phyloP scores from a whole-genome alignment of 768 basidiomycete species.

The Suillus ampliporus region DNA sequence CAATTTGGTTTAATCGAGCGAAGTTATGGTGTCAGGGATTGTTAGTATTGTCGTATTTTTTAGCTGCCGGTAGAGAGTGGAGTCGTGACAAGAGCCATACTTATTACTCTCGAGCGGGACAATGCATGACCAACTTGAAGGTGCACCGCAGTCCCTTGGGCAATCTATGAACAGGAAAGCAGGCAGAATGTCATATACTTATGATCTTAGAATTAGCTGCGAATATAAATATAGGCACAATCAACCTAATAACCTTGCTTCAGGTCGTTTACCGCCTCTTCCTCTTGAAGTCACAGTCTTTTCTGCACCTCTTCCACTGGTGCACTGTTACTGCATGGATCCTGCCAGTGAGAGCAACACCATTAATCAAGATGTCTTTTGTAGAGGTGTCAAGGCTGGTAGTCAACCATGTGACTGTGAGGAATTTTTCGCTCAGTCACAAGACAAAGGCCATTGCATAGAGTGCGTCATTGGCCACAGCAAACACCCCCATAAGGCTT shows the following conservation, averaged over 20 bases:
- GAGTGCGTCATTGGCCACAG: neutral
- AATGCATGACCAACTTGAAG: too few relatives aligned
- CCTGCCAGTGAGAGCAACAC: neutral
- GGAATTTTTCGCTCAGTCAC: too few relatives aligned
- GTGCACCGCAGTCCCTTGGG: too few relatives aligned
- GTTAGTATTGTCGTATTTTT: neutral
- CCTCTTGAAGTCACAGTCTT: neutral
- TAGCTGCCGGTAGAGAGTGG: neutral
- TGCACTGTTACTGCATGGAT: neutral
- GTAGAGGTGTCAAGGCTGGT: neutral
- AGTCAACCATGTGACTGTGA: neutral
- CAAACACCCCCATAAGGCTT: neutral
- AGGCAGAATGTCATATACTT: too few relatives aligned
- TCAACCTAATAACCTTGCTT: neutral
- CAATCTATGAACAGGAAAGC: too few relatives aligned
- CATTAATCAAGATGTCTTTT: neutral
- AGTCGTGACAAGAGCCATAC: too few relatives aligned
- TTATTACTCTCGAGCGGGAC: too few relatives aligned
- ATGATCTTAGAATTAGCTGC: slow-evolving; percentile 24
- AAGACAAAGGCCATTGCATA: neutral
- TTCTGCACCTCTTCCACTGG: neutral
- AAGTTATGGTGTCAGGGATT: slow-evolving; percentile 22
- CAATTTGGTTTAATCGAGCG: slow-evolving; percentile 19
- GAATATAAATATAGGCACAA: too few relatives aligned
- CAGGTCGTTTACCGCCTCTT: neutral